Evolutionary conservation across 306 rosid species (phyloP).

Genomic region (Rosa chinensis): DNA sequence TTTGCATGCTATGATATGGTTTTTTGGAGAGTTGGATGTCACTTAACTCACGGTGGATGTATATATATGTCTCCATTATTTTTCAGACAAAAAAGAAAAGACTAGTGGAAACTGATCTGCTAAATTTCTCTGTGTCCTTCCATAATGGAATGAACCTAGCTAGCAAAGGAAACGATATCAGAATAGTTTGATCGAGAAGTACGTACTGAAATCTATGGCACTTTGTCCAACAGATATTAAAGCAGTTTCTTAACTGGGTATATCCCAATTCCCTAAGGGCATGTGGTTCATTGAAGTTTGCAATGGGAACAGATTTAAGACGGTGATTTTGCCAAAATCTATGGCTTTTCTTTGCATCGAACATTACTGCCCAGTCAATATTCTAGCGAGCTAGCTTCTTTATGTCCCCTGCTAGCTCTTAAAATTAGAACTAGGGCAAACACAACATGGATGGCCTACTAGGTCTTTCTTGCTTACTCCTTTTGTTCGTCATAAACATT

Average conservation of each 20-base stretch:
- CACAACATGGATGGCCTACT: neutral
- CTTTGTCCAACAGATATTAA: conserved; percentile 7
- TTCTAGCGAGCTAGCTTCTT: neutral
- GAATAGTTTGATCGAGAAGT: neutral
- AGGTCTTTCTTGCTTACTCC: neutral
- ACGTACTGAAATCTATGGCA: neutral
- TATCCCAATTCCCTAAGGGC: neutral
- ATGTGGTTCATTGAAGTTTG: conserved; percentile 3
- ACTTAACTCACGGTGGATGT: conserved; percentile 47
- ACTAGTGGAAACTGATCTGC: conserved; percentile 3
- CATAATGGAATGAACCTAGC: neutral
- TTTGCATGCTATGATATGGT: conserved; percentile 10
- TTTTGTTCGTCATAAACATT: neutral
- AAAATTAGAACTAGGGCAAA: neutral
- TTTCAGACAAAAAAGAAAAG: neutral
- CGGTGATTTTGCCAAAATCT: conserved; percentile 30
- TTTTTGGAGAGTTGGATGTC: conserved; percentile 49
- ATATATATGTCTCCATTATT: conserved; percentile 1
- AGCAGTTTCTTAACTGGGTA: conserved; percentile 4
- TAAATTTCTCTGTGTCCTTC: neutral
- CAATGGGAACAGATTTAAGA: neutral
- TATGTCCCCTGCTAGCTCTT: neutral
- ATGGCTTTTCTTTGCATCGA: conserved; percentile 23
- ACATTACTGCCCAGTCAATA: neutral
- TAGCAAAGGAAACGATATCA: neutral